Evolutionary conservation across 1,284 basidiomycete genomes (phyloP).

Genomic region (Ustilago vetiveriae): DNA sequence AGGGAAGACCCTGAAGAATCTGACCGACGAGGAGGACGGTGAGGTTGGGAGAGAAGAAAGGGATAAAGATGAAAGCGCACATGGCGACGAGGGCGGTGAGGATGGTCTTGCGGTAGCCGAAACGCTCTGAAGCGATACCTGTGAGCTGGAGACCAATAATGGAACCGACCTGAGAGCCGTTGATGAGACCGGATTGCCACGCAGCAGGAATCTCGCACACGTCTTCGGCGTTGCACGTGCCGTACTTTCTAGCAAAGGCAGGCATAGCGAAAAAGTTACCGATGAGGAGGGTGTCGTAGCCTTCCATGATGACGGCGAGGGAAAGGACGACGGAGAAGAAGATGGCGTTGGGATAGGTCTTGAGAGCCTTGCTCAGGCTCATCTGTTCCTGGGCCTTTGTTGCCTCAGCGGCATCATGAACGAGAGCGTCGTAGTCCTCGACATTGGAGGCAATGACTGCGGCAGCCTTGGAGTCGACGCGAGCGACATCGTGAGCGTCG

Average conservation of each 20-base stretch:
- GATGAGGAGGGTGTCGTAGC: slow-evolving; percentile 62
- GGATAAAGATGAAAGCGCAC: slow-evolving; percentile 65
- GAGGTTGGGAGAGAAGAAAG: slow-evolving; percentile 68
- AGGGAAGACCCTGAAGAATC: slow-evolving; percentile 68
- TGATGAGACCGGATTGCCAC: slow-evolving; percentile 69
- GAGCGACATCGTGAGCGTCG: slow-evolving; percentile 40
- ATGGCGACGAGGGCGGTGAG: slow-evolving; percentile 65
- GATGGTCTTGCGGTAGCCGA: slow-evolving; percentile 67
- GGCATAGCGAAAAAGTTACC: slow-evolving; percentile 68
- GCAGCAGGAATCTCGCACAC: slow-evolving; percentile 69
- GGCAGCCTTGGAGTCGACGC: slow-evolving; percentile 53
- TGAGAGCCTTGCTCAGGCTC: slow-evolving; percentile 67
- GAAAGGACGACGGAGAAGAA: slow-evolving; percentile 69
- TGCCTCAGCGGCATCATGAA: slow-evolving; percentile 67
- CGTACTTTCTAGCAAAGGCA: slow-evolving; percentile 63
- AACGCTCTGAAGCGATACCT: slow-evolving; percentile 67
- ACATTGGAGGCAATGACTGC: slow-evolving; percentile 51
- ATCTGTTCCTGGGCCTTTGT: slow-evolving; percentile 67
- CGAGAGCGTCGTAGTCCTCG: slow-evolving; percentile 63
- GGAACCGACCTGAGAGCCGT: slow-evolving; percentile 41
- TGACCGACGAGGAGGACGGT: slow-evolving; percentile 67
- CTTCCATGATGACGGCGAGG: slow-evolving; percentile 70
- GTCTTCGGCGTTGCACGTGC: slow-evolving; percentile 52
- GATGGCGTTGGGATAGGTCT: slow-evolving; percentile 69
- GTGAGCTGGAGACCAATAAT: slow-evolving; percentile 69